Conservation (phyloP, 2,329 filamentous ascomycete species). For the Nigrospora sphaerica region DNA sequence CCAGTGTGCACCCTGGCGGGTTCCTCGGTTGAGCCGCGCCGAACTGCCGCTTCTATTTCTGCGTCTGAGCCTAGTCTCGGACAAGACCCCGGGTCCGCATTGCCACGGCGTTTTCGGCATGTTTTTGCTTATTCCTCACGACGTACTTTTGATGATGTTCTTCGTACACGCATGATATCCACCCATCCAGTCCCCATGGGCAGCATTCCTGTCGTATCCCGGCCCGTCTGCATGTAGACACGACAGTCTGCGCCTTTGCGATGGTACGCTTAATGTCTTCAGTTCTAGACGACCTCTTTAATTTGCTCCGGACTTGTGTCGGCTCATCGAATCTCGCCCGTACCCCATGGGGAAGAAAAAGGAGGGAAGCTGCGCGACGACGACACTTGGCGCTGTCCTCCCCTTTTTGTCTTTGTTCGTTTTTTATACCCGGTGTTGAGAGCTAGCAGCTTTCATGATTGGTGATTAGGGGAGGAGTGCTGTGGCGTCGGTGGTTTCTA, state of each 20-base stretch:
- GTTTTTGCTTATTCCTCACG: constrained; percentile 1
- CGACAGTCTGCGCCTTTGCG: constrained; percentile 20
- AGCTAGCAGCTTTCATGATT: too few species aligned
- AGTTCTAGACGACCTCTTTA: constrained; percentile 20
- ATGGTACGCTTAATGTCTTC: constrained; percentile 26
- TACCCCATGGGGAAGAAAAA: too few species aligned
- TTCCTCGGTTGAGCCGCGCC: constrained; percentile 15
- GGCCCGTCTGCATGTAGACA: constrained; percentile 20
- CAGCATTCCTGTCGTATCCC: constrained; percentile 2
- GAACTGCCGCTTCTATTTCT: background rate
- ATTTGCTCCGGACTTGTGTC: constrained; percentile 13
- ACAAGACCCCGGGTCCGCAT: constrained; percentile 18
- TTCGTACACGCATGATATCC: background rate
- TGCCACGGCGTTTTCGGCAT: constrained; percentile 29
- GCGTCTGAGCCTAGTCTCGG: background rate
- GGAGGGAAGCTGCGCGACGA: too few species aligned
- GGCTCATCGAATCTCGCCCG: constrained; percentile 4
- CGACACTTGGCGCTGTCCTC: too few species aligned
- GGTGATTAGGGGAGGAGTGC: too few species aligned
- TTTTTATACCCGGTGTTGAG: too few species aligned
- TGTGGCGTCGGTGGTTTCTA: too few species aligned
- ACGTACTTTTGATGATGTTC: background rate
- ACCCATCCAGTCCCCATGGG: background rate
- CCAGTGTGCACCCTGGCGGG: constrained; percentile 23
- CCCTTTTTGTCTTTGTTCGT: too few species aligned